Conservation (phyloP, 2,329 filamentous ascomycete genomes). For the Chaetomium sp. region DNA sequence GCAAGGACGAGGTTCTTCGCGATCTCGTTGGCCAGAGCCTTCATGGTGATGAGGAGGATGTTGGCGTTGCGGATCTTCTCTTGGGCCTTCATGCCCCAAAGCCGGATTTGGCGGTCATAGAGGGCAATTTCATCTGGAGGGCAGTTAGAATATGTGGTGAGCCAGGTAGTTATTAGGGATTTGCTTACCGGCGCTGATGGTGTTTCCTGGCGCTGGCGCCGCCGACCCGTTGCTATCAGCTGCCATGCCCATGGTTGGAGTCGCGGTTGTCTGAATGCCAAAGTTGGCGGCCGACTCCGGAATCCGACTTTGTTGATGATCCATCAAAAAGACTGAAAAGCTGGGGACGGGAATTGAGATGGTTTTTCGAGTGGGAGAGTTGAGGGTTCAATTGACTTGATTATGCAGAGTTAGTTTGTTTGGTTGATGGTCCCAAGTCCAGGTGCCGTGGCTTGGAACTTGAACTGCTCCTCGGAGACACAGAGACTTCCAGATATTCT, state of each 20-base stretch:
- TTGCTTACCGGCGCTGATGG: constrained; percentile 40
- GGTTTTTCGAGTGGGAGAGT: background rate
- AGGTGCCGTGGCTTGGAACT: background rate
- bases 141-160: constrained; percentile 11
- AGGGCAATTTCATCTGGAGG: constrained; percentile 85
- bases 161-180: background rate
- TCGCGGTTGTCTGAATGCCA: background rate
- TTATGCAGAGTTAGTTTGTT: background rate
- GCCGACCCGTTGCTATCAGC: constrained; percentile 26
- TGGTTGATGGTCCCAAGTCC: background rate
- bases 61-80: constrained; percentile 88
- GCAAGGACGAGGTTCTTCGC: constrained; percentile 97
- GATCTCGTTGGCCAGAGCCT: constrained; percentile 87
- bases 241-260: constrained; percentile 18
- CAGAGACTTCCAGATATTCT: background rate
- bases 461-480: background rate
- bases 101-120: constrained; percentile 94
- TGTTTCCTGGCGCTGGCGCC: constrained; percentile 26
- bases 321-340: constrained; percentile 5
- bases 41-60: constrained; percentile 85
- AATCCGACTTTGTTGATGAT: constrained; percentile 2
- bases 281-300: background rate
- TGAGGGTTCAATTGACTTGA: background rate
- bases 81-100: constrained; percentile 96
- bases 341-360: background rate